Percentiles rank a stretch among this genome's conserved stretches.
phyloP scores from a whole-genome alignment of 108 stramenopile species.

The Chaetoceros tenuissimus region DNA sequence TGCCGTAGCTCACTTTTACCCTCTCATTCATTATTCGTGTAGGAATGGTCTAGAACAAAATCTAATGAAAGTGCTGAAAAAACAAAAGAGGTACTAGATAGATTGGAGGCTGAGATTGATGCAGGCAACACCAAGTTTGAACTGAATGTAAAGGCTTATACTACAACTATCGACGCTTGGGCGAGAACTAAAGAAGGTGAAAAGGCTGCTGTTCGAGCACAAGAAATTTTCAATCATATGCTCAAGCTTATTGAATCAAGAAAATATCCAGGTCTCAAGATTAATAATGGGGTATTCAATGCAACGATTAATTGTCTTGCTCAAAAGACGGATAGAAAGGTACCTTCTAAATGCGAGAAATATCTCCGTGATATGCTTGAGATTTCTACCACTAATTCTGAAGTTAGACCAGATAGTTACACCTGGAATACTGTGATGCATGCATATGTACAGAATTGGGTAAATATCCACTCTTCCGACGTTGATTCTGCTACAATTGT shows the following conservation, averaged over 20 bases:
- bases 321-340: too few species aligned
- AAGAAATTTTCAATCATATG: slow-evolving; percentile 71
- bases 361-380: too few species aligned
- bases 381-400: slow-evolving; percentile 41
- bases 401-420: slow-evolving; percentile 69
- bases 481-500: too few species aligned
- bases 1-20: too few species aligned
- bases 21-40: too few species aligned
- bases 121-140: slow-evolving; percentile 50
- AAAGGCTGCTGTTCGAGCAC: slow-evolving; percentile 62
- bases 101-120: slow-evolving; percentile 55
- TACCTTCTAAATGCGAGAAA: too few species aligned
- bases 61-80: slow-evolving; percentile 64
- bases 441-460: too few species aligned
- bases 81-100: slow-evolving; percentile 74
- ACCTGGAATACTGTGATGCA: slow-evolving; percentile 77
- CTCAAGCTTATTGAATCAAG: too few species aligned
- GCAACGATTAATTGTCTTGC: slow-evolving; percentile 49
- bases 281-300: slow-evolving; percentile 80
- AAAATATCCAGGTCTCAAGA: slow-evolving; percentile 53
- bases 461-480: too few species aligned
- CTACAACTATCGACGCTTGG: slow-evolving; percentile 88
- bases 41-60: slow-evolving; percentile 86
- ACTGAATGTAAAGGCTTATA: too few species aligned
- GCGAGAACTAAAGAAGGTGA: slow-evolving; percentile 76